Base-by-base conservation (phyloP, 129 eudicot species). In the Chrysanthemum seticuspe region DNA sequence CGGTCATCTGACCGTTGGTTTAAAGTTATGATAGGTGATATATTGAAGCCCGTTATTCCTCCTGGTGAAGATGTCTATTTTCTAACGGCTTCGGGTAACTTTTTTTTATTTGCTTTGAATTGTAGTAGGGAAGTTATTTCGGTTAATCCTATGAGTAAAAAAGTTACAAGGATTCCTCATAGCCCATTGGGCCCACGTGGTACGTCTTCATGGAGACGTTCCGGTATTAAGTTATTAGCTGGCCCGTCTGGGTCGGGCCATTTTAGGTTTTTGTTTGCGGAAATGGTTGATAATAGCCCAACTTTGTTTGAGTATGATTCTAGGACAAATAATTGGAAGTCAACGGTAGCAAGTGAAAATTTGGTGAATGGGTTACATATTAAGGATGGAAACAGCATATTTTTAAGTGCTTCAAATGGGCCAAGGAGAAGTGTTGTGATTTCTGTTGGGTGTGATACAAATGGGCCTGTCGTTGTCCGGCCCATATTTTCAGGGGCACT, bases 111-210 rank as follows among this genome's bases (percentile, higher is more conserved):
- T 65, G 92, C 92, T 56, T 76, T 87, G 66, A 87, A 87, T 66
- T 76, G 80, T 56, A 87, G 87, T 18, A 72, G 67, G 72, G 85
- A 87, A 72, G 81, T 87, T 82, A 79, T 87, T 74, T 76, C 87
- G 1, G 92, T 87, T 70, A 82, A 87, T 80, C 86, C 85, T 6
- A 76, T 84, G 66, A 65, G 70, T 5, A 87, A 65, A 65, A 65
- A 29, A 2, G 83, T 87, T 21, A 82, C 56, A 68, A 84, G 61
- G 70, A 82, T 87, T 16, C 92, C 92, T 6, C 85, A 82, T 14
- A 81, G 92, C 80, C 92, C 90, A 2, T 66, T 82, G 60, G 92
- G 92, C 7, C 92, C 87, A 55, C 92, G 92, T 76, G 92, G 92
- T 58, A 87, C 92, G 5, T 82, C 89, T 1, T 87, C 85, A 8